Conservation (phyloP, 495 filamentous ascomycete species). For the Penicillium nucicola region DNA sequence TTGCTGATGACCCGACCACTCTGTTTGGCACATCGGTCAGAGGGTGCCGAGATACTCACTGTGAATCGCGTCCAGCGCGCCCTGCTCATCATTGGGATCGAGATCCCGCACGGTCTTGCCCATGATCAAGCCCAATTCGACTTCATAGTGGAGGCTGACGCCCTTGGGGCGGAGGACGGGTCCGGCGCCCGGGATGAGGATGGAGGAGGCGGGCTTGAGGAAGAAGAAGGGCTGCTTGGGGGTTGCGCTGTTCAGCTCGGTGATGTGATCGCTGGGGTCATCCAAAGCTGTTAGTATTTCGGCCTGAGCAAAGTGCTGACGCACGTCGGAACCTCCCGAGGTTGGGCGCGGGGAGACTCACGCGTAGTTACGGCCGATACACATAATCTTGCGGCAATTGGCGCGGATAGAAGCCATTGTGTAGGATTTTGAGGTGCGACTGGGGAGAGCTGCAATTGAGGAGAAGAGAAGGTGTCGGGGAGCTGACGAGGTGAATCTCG, state of each 20-base stretch:
- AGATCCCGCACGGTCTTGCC: constrained; percentile 74
- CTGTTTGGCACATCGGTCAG: not conserved
- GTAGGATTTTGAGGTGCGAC: not conserved
- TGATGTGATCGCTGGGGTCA: constrained; percentile 76
- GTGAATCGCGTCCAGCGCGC: constrained; percentile 48
- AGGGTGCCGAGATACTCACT: constrained; percentile 27
- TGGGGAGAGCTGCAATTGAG: not conserved
- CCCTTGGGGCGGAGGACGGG: constrained; percentile 82
- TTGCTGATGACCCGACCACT: not conserved
- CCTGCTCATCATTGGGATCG: constrained; percentile 56
- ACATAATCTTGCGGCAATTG: constrained; percentile 84
- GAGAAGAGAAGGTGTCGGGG: not conserved
- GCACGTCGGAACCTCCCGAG: not conserved
- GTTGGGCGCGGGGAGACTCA: constrained; percentile 39
- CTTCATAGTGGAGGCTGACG: constrained; percentile 87
- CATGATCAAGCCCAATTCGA: constrained; percentile 87
- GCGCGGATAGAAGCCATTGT: constrained; percentile 40
- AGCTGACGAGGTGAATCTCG: not conserved
- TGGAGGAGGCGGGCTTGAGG: constrained; percentile 83
- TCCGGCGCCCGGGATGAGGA: constrained; percentile 73
- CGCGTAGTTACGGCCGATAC: constrained; percentile 98
- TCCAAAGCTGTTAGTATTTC: constrained; percentile 2
- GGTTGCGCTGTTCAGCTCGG: constrained; percentile 79
- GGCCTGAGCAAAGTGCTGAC: not conserved
- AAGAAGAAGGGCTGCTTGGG: constrained; percentile 98